Percentiles rank a stretch among this genome's conserved stretches.
Conservation (phyloP, 257 asterid species). For the Solanum ahanhuiri region DNA sequence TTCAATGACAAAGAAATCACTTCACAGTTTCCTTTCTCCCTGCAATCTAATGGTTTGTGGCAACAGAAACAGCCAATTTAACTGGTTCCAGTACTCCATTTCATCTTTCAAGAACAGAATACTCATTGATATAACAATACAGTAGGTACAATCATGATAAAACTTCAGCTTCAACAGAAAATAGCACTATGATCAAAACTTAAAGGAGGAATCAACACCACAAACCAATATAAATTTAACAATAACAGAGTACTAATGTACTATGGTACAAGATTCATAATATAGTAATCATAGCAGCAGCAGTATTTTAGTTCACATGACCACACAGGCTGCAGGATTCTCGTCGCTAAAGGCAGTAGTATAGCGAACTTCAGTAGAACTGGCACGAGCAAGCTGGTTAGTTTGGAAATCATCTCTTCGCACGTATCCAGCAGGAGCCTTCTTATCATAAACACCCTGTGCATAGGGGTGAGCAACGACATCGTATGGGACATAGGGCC, state of each 20-base stretch:
- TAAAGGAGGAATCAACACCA: background rate
- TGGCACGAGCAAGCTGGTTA: constrained; percentile 71
- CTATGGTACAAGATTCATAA: background rate
- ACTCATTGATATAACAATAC: background rate
- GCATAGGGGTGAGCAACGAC: constrained; percentile 92
- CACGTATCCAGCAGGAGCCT: constrained; percentile 93
- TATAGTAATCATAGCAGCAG: background rate
- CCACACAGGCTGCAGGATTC: constrained; percentile 66
- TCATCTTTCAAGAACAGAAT: background rate
- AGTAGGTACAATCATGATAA: background rate
- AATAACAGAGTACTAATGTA: background rate
- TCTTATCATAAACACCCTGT: constrained; percentile 71
- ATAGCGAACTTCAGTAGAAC: constrained; percentile 91
- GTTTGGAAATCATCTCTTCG: constrained; percentile 23
- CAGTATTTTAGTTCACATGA: constrained; percentile 44
- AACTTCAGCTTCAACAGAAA: background rate
- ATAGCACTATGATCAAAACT: background rate
- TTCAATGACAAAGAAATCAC: background rate
- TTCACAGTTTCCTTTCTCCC: background rate
- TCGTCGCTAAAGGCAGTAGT: constrained; percentile 96
- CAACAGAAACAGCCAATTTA: background rate
- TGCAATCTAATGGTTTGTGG: background rate
- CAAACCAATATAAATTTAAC: background rate
- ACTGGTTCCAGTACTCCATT: no score
- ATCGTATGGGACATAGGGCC: constrained; percentile 98